These are phyloP conservation scores for Pseudocercospora musae DNA, from an alignment of 2,329 filamentous ascomycete genomes.

Conservation along the genomic window DNA sequence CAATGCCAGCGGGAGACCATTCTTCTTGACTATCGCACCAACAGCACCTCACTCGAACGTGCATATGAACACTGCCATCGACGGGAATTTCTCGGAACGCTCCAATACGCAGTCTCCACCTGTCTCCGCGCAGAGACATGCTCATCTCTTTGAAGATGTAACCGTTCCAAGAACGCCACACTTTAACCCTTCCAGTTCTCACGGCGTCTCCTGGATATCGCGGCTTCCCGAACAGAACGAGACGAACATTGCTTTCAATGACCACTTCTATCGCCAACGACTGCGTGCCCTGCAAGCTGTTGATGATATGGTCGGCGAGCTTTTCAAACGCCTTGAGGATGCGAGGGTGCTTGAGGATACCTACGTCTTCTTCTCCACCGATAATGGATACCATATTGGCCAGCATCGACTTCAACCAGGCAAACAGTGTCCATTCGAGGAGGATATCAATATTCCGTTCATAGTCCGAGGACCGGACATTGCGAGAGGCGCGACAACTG, in stretches of 20 bases:
- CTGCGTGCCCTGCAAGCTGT: conserved; percentile 52
- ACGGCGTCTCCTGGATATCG: conserved; percentile 48
- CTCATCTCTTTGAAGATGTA: conserved; percentile 58
- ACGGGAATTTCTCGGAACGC: conserved; percentile 34
- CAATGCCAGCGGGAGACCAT: conserved; percentile 47
- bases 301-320: conserved; percentile 52
- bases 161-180: conserved; percentile 60
- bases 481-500: conserved; percentile 26
- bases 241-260: conserved; percentile 50
- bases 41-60: conserved; percentile 64
- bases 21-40: conserved; percentile 65
- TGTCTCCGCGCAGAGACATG: conserved; percentile 59
- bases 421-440: conserved; percentile 40
- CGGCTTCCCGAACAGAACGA: conserved; percentile 45
- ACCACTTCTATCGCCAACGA: conserved; percentile 51
- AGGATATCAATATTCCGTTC: conserved; percentile 42
- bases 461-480: conserved; percentile 40
- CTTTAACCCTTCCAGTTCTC: conserved; percentile 59
- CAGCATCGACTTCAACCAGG: conserved; percentile 42
- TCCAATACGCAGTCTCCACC: conserved; percentile 43
- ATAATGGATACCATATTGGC: conserved; percentile 42
- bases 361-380: conserved; percentile 40
- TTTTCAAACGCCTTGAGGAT: conserved; percentile 43
- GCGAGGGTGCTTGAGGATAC: conserved; percentile 48
- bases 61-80: conserved; percentile 30